Percentiles rank a stretch among this genome's conserved stretches.
Evolutionary conservation across 257 asterid genomes (phyloP).

Genomic region (Primulina tabacum): DNA sequence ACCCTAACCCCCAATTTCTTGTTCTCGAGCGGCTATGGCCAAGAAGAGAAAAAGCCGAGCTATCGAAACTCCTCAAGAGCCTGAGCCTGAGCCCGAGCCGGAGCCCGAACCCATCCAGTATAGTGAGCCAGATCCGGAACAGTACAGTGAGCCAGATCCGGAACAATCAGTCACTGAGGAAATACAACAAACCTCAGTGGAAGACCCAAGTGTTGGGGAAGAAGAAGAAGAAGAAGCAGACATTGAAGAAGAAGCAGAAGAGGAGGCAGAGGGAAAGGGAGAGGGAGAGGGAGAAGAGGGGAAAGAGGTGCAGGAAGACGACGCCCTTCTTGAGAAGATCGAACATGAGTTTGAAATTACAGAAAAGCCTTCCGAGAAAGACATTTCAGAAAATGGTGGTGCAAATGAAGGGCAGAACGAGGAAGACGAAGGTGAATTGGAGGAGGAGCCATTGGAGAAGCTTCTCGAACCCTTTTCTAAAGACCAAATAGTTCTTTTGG

Average conservation of each 20-base stretch:
- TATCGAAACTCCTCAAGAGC: conserved; percentile 36
- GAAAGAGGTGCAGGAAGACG: conserved; percentile 34
- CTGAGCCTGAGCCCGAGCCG: conserved; percentile 28
- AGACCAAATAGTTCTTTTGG: conserved; percentile 61
- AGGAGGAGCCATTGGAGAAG: conserved; percentile 77
- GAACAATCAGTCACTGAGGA: conserved; percentile 6
- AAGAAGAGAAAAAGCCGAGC: conserved; percentile 72
- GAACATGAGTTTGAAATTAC: conserved; percentile 13
- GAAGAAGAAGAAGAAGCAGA: conserved; percentile 41
- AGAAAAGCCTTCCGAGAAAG: conserved; percentile 26
- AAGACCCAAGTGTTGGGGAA: neutral
- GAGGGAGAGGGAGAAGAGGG: conserved; percentile 26
- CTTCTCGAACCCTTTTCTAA: conserved; percentile 83
- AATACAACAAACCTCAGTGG: conserved; percentile 13
- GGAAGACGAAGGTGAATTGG: conserved; percentile 45
- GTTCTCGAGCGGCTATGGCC: conserved; percentile 45
- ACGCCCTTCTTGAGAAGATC: neutral
- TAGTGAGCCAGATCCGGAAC: conserved; percentile 22
- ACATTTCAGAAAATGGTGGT: conserved; percentile 39
- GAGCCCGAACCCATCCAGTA: conserved; percentile 21
- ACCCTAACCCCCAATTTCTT: conserved; percentile 28
- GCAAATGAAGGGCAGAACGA: conserved; percentile 31
- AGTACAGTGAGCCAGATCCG: conserved; percentile 19
- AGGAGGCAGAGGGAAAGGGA: conserved; percentile 21
- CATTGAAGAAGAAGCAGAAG: conserved; percentile 32